Conservation (phyloP, 768 basidiomycete genomes). For the Mrakia hoshinonis region DNA sequence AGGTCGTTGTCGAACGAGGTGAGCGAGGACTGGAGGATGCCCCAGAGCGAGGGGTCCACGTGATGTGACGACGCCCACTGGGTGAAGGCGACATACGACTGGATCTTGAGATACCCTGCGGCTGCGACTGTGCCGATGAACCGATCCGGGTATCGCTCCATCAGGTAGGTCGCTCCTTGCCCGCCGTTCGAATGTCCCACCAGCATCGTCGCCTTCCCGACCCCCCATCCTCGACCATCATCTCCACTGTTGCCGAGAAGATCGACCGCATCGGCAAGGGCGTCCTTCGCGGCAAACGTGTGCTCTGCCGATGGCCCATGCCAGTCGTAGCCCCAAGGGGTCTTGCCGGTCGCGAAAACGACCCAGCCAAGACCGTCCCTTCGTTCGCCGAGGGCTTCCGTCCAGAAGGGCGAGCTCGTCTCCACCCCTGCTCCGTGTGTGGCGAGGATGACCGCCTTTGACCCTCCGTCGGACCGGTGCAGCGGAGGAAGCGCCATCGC, state of each 20-base stretch:
- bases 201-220: slow-evolving; percentile 46
- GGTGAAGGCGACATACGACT: slow-evolving; percentile 68
- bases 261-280: slow-evolving; percentile 55
- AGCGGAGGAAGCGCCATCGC: slow-evolving; percentile 31
- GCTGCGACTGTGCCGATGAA: slow-evolving; percentile 36
- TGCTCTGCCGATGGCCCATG: slow-evolving; percentile 72
- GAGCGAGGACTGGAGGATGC: slow-evolving; percentile 63
- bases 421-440: slow-evolving; percentile 75
- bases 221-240: slow-evolving; percentile 39
- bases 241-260: slow-evolving; percentile 42
- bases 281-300: slow-evolving; percentile 56
- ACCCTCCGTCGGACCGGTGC: slow-evolving; percentile 43
- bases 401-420: slow-evolving; percentile 53
- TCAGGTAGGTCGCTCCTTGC: slow-evolving; percentile 76
- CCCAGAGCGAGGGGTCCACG: slow-evolving; percentile 62
- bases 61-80: slow-evolving; percentile 67
- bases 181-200: slow-evolving; percentile 81
- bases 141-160: slow-evolving; percentile 66
- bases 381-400: slow-evolving; percentile 52
- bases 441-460: slow-evolving; percentile 49
- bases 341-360: slow-evolving; percentile 70
- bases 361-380: slow-evolving; percentile 56
- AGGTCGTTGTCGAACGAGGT: slow-evolving; percentile 82
- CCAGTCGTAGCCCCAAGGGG: slow-evolving; percentile 90
- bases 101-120: slow-evolving; percentile 76